These are phyloP conservation scores for Babjeviella inositovora DNA, from an alignment of 805 yeast species.

Conservation along the genomic window DNA sequence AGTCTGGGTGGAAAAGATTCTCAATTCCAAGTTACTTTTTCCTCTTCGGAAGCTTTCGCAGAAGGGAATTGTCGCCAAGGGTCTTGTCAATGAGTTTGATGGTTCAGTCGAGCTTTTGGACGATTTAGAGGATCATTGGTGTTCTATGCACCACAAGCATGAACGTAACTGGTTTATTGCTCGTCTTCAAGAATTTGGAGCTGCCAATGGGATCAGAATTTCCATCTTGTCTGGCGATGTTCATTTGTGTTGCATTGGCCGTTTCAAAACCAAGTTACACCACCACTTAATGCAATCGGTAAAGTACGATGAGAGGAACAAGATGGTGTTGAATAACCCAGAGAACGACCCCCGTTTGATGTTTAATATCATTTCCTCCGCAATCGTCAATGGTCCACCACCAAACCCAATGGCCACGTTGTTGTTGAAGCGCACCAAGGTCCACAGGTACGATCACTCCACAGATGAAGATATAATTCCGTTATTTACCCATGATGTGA, in stretches of 20 bases:
- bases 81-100: conserved; percentile 81
- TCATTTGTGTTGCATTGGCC: conserved; percentile 73
- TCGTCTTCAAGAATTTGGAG: conserved; percentile 49
- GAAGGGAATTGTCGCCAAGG: conserved; percentile 46
- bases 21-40: conserved; percentile 38
- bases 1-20: conserved; percentile 74
- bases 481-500: conserved; percentile 43
- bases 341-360: conserved; percentile 62
- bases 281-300: conserved; percentile 19
- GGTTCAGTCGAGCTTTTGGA: conserved; percentile 85
- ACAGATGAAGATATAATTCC: conserved; percentile 78
- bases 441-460: conserved; percentile 47
- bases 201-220: conserved; percentile 47
- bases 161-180: conserved; percentile 66
- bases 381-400: conserved; percentile 87
- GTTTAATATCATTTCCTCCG: conserved; percentile 77
- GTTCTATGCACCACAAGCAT: conserved; percentile 69
- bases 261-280: conserved; percentile 45
- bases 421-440: conserved; percentile 46
- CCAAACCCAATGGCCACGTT: conserved; percentile 73
- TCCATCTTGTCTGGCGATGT: conserved; percentile 91
- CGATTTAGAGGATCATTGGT: conserved; percentile 95
- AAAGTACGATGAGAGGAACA: conserved; percentile 17
- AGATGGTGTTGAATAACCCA: conserved; percentile 27
- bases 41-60: conserved; percentile 39